Percentiles rank a stretch among this genome's conserved stretches.
Evolutionary conservation across 2,329 filamentous ascomycete genomes (phyloP).

Genomic region (Parastagonospora nodorum): DNA sequence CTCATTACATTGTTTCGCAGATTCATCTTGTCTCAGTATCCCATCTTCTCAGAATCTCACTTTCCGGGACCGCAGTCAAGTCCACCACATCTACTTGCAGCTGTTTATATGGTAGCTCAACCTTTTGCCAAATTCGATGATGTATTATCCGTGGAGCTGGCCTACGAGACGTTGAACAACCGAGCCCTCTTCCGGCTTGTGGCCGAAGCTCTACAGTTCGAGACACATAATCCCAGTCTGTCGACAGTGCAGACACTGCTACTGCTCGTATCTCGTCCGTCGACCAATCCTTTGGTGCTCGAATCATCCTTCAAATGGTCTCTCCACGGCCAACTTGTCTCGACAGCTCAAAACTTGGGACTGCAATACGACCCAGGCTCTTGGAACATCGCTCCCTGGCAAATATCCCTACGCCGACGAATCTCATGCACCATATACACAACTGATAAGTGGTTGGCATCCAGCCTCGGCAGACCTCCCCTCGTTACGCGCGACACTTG

Average conservation of each 20-base stretch:
- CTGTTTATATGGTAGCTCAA: constrained; percentile 14
- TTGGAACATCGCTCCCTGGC: constrained; percentile 12
- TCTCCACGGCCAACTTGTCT: constrained; percentile 10
- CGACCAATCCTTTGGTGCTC: constrained; percentile 11
- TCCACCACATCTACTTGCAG: constrained; percentile 8
- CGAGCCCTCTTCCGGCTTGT: constrained; percentile 9
- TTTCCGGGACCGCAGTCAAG: constrained; percentile 5
- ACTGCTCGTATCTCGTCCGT: constrained; percentile 9
- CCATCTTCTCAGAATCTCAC: constrained; percentile 9
- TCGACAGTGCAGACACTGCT: constrained; percentile 7
- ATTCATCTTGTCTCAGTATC: constrained; percentile 12
- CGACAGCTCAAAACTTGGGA: constrained; percentile 9
- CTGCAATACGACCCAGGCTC: constrained; percentile 10
- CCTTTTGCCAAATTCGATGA: constrained; percentile 14
- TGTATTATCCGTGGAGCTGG: constrained; percentile 13
- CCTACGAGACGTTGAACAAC: constrained; percentile 10
- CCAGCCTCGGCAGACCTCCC: constrained; percentile 11
- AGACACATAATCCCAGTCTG: constrained; percentile 10
- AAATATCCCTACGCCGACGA: constrained; percentile 11
- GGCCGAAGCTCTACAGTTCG: constrained; percentile 8
- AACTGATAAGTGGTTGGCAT: constrained; percentile 12
- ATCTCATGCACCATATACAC: constrained; percentile 6
- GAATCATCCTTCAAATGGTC: constrained; percentile 13
- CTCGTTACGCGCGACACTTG: constrained; percentile 9
- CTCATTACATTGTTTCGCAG: constrained; percentile 8